A percentile compares a stretch with the other conserved stretches of the same genome.
phyloP scores from a whole-genome alignment of 2,329 filamentous ascomycete species.

The Aspergillus vadensis region DNA sequence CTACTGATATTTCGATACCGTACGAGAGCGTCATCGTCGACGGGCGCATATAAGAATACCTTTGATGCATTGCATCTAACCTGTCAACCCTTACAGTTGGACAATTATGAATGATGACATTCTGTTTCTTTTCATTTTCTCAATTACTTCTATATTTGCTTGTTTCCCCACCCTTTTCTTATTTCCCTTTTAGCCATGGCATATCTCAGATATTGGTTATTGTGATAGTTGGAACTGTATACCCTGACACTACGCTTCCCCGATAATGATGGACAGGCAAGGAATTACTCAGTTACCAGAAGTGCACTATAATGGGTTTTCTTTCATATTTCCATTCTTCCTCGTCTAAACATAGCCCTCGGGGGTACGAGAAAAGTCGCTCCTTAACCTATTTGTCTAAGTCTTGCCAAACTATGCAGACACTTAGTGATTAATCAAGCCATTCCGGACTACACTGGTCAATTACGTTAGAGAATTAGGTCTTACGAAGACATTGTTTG shows the following conservation, averaged over 20 bases:
- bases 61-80: too few species aligned
- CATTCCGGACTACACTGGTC: too few species aligned
- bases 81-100: neutral
- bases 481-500: neutral
- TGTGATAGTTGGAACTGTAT: conserved; percentile 1
- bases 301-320: neutral
- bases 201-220: conserved; percentile 3
- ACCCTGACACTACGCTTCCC: conserved; percentile 7
- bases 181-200: conserved; percentile 1
- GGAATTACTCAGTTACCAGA: neutral
- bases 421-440: neutral
- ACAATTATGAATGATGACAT: conserved; percentile 20
- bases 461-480: neutral
- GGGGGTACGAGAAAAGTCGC: conserved; percentile 17
- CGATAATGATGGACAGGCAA: conserved; percentile 5
- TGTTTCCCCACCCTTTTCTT: conserved; percentile 4
- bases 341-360: conserved; percentile 18
- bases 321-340: conserved; percentile 3
- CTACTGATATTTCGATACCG: conserved; percentile 25
- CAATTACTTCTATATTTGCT: neutral
- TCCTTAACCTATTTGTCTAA: neutral
- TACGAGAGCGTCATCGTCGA: conserved; percentile 30
- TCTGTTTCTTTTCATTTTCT: conserved; percentile 6
- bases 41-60: conserved; percentile 18
- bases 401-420: neutral